Conservation (phyloP, 331 rosid genomes). For the Phaseolus coccineus region DNA sequence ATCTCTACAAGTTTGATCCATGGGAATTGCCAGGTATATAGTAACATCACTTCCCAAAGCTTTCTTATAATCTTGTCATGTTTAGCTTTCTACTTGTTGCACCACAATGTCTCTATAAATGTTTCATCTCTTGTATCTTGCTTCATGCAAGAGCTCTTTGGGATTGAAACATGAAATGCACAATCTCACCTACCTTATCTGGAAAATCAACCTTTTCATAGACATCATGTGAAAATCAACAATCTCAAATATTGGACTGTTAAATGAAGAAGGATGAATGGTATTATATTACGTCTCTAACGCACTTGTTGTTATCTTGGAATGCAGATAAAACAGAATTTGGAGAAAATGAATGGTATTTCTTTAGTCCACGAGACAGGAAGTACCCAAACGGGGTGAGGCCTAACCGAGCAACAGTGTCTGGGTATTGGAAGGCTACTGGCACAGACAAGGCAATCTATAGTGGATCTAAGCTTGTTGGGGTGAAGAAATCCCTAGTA, state of each 20-base stretch:
- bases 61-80: constrained; percentile 1
- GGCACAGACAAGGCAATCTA: constrained; percentile 90
- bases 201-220: background rate
- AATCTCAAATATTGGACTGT: background rate
- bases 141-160: background rate
- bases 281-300: background rate
- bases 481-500: constrained; percentile 88
- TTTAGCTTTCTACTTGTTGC: background rate
- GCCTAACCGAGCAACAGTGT: constrained; percentile 83
- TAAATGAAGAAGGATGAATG: background rate
- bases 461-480: constrained; percentile 72
- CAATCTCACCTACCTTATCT: background rate
- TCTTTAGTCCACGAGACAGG: constrained; percentile 85
- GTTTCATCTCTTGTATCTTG: background rate
- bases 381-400: constrained; percentile 93
- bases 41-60: constrained; percentile 1
- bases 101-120: constrained; percentile 11
- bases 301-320: constrained; percentile 3
- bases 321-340: constrained; percentile 71
- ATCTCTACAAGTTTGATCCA: constrained; percentile 87
- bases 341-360: constrained; percentile 86
- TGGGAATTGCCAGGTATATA: constrained; percentile 84
- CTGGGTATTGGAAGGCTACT: constrained; percentile 97
- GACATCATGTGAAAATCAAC: background rate
- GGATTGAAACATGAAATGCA: background rate